Evolutionary conservation across 176 grass and related monocot genomes (phyloP).

Genomic region (bread wheat (Triticum aestivum)): DNA sequence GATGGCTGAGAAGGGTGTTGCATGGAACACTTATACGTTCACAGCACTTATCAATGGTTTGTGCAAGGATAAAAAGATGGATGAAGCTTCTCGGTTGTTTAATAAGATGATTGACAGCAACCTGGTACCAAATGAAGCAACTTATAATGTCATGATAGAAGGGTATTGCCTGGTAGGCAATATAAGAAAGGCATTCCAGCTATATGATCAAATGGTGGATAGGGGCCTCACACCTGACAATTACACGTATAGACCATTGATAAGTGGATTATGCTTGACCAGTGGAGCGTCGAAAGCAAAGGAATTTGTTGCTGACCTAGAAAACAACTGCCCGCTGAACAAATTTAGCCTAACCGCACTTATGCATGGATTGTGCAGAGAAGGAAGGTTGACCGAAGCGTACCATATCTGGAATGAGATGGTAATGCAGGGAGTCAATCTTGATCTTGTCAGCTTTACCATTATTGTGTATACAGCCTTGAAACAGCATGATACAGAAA

Average conservation of each 20-base stretch:
- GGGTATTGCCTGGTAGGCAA: slow-evolving; percentile 7
- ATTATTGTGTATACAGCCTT: background rate
- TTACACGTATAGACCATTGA: slow-evolving; percentile 4
- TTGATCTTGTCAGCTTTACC: slow-evolving; percentile 16
- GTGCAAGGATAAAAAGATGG: background rate
- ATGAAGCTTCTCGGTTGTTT: slow-evolving; percentile 1
- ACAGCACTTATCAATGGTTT: slow-evolving; percentile 19
- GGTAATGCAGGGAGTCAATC: background rate
- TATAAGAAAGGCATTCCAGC: slow-evolving; percentile 2
- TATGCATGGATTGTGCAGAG: slow-evolving; percentile 13
- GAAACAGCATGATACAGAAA: background rate
- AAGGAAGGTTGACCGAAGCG: background rate
- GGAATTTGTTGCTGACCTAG: background rate
- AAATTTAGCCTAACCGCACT: background rate
- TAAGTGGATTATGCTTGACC: slow-evolving; percentile 5
- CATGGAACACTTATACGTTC: slow-evolving; percentile 8
- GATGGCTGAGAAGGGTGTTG: background rate
- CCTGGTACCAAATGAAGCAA: slow-evolving; percentile 3
- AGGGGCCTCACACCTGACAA: background rate
- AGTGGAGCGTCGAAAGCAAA: background rate
- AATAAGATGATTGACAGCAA: background rate
- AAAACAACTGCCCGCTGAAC: background rate
- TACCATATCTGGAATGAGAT: background rate
- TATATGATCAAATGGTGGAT: slow-evolving; percentile 2
- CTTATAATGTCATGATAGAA: slow-evolving; percentile 23